Conservation (phyloP, 768 basidiomycete species). For the Cantharellus anzutake region DNA sequence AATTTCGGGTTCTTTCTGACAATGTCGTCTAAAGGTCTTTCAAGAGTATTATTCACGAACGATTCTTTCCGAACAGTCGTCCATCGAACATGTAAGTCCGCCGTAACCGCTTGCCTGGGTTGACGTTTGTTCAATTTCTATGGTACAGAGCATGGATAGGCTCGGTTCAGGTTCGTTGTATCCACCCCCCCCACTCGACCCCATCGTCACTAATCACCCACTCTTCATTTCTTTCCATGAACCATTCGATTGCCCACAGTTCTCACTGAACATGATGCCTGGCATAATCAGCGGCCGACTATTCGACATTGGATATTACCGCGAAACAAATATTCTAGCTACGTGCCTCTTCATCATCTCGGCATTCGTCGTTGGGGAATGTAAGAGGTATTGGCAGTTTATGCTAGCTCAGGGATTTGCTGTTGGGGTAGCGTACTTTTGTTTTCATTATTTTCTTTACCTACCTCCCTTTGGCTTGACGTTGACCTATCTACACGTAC, state of each 20-base stretch:
- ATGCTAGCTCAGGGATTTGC: constrained; percentile 54
- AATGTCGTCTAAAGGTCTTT: constrained; percentile 29
- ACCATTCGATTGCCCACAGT: constrained; percentile 13
- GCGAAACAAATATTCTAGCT: constrained; percentile 26
- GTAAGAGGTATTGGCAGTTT: constrained; percentile 60
- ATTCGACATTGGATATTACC: constrained; percentile 56
- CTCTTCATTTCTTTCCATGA: constrained; percentile 12
- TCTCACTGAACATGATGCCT: constrained; percentile 19
- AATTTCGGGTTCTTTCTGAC: not conserved
- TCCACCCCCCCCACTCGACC: not conserved
- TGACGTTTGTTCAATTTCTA: not conserved
- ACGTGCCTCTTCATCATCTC: constrained; percentile 32
- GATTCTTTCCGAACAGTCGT: constrained; percentile 27
- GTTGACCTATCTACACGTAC: not conserved
- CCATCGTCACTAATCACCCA: not conserved
- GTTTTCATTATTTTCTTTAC: constrained; percentile 13
- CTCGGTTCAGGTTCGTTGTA: constrained; percentile 30
- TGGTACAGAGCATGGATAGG: constrained; percentile 58
- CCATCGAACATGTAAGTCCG: constrained; percentile 43
- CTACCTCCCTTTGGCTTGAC: not conserved
- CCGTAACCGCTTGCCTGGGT: not conserved
- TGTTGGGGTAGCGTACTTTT: constrained; percentile 27
- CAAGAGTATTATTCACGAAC: constrained; percentile 50
- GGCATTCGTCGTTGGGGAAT: constrained; percentile 49
- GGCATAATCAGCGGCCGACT: constrained; percentile 41